These are phyloP conservation scores for Candida multigemmis DNA, from an alignment of 805 yeast species.

Conservation along the genomic window DNA sequence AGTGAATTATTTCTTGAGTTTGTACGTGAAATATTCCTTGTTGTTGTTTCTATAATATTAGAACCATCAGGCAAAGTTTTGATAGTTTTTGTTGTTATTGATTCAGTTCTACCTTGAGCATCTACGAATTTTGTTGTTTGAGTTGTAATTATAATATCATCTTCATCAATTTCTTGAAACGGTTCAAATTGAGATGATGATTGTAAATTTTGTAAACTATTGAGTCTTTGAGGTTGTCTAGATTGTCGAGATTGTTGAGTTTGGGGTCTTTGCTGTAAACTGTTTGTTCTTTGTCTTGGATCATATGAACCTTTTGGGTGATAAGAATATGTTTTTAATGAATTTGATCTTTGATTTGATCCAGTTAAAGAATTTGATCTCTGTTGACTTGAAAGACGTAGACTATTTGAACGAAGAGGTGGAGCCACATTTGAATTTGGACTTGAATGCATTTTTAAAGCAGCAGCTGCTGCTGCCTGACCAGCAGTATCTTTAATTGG, in stretches of 20 bases:
- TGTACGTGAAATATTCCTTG: conserved; percentile 27
- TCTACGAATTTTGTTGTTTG: conserved; percentile 34
- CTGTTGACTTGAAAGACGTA: conserved; percentile 1
- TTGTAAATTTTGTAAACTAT: too few species aligned
- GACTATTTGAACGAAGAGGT: conserved; percentile 2
- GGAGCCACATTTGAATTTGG: conserved; percentile 4
- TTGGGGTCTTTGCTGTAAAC: conserved; percentile 10
- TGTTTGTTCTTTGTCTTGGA: conserved; percentile 19
- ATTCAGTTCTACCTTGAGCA: conserved; percentile 26
- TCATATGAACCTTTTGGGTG: conserved; percentile 30
- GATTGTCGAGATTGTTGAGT: conserved; percentile 1
- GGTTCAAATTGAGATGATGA: too few species aligned
- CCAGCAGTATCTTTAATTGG: conserved; percentile 26
- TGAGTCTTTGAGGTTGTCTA: background rate
- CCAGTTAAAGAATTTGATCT: conserved; percentile 15
- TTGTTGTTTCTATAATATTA: conserved; percentile 32
- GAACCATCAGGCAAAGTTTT: conserved; percentile 32
- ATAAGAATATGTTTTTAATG: conserved; percentile 26
- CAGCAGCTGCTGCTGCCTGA: conserved; percentile 33
- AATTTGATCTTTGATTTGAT: conserved; percentile 14
- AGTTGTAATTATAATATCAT: conserved; percentile 23
- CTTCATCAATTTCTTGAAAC: conserved; percentile 5
- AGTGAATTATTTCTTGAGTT: conserved; percentile 23
- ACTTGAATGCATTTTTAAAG: conserved; percentile 23
- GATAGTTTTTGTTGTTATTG: conserved; percentile 30